Percentiles rank a stretch among this genome's conserved stretches.
Evolutionary conservation across 345 rosid species (phyloP).

Genomic region (Lenwebbia sp.): DNA sequence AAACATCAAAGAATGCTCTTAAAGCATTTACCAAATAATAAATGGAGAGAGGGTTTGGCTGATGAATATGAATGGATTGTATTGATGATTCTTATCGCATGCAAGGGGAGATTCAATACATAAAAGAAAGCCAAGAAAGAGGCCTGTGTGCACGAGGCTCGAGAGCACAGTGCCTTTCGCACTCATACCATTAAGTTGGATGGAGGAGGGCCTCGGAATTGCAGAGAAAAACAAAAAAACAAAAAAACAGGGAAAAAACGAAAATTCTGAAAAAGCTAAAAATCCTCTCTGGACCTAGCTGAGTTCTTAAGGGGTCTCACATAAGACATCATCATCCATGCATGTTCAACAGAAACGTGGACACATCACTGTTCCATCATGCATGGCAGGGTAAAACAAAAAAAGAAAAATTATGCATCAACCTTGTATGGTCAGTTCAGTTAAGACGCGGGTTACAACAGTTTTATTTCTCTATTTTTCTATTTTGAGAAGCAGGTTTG

Average conservation of each 20-base stretch:
- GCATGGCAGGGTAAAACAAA: background rate
- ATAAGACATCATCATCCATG: background rate
- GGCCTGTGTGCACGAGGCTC: background rate
- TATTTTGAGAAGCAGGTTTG: too few species aligned
- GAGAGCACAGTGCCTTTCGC: background rate
- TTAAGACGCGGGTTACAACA: too few species aligned
- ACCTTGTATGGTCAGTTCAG: too few species aligned
- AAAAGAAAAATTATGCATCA: background rate
- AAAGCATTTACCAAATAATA: background rate
- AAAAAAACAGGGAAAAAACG: background rate
- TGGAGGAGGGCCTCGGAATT: background rate
- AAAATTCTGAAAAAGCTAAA: background rate
- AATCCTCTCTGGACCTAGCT: background rate
- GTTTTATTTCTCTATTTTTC: too few species aligned
- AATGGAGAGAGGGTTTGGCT: background rate
- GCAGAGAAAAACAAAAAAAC: background rate
- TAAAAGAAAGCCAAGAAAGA: background rate
- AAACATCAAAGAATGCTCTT: background rate
- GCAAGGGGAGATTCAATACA: background rate
- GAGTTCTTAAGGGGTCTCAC: background rate
- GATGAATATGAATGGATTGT: background rate
- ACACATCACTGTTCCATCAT: background rate
- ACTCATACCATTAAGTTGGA: background rate
- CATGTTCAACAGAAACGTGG: background rate
- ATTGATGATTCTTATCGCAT: background rate